Percentiles rank a stretch among this genome's conserved stretches.
phyloP scores from a whole-genome alignment of 1,139 yeast species.

The Debaryomyces sp. region DNA sequence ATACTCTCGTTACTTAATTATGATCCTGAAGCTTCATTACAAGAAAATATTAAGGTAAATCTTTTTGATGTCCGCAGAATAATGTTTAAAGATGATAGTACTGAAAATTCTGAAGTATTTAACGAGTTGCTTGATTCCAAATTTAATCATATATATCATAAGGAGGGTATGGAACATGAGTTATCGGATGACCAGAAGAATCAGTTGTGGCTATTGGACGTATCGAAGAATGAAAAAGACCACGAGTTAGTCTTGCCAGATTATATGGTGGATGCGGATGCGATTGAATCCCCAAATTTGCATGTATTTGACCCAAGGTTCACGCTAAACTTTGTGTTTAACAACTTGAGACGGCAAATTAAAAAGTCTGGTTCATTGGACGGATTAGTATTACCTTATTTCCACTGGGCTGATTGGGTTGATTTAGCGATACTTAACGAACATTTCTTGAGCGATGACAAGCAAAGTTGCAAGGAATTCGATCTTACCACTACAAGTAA shows the following conservation, averaged over 20 bases:
- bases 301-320: conserved; percentile 36
- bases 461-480: conserved; percentile 25
- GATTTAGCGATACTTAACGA: conserved; percentile 30
- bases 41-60: background rate
- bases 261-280: conserved; percentile 13
- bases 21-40: conserved; percentile 2
- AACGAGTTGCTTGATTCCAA: conserved; percentile 4
- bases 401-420: conserved; percentile 43
- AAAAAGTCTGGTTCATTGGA: conserved; percentile 4
- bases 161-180: background rate
- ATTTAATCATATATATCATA: conserved; percentile 2
- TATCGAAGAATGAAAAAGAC: conserved; percentile 8
- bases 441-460: conserved; percentile 18
- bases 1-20: conserved; percentile 15
- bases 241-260: conserved; percentile 14
- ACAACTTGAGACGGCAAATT: conserved; percentile 19
- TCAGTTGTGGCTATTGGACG: conserved; percentile 11
- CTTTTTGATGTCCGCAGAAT: conserved; percentile 5
- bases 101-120: conserved; percentile 2
- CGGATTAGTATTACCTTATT: conserved; percentile 24
- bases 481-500: conserved; percentile 21
- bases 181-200: conserved; percentile 6
- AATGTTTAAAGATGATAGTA: conserved; percentile 1
- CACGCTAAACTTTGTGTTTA: conserved; percentile 29
- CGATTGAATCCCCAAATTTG: conserved; percentile 16